Evolutionary conservation across 768 basidiomycete species (phyloP), one percentile per base, ranked within the genome.

Genomic region (Macrocybe gigantea): DNA sequence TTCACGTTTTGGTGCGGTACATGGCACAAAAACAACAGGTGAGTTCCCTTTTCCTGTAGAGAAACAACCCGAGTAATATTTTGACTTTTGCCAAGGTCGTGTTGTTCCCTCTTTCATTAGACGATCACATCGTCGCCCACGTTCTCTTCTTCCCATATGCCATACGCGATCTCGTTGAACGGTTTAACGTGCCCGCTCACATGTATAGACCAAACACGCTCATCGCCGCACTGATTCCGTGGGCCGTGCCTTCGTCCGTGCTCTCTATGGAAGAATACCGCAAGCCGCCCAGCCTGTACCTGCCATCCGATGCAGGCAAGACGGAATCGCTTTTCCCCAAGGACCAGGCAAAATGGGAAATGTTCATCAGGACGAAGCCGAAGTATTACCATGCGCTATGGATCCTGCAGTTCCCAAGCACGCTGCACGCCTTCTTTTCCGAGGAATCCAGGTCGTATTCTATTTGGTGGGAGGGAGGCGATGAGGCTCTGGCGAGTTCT

Each of bases 71-170:
- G 4, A 22, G 2, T 22, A 22, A 22, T 22, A 4, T 22, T 22
- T 22, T 43, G 9, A 42, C 5, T 50, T 45, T 38, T 30, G 45
- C 35, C 53, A 35, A 85, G 83, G 68, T 75, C 48, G 70, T 77
- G 39, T 64, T 75, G 44, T 61, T 78, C 8, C 73, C 79, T 22
- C 55, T 80, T 1, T 60, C 57, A 38, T 60, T 82, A 40, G 78
- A 83, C 51, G 64, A 64, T 22, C 61, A 64, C 33, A 62, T 76
- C 41, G 69, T 73, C 10, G 85, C 77, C 6, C 58, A 78, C 33
- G 67, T 85, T 32, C 36, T 87, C n/a, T 54, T 88, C n/a, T 77
- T 82, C 53, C 70, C 78, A 14, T 59, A 67, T 11, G 54, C 57
- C 6, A 62, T 70, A 36, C 45, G 58, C 2, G 47, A 62, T 4